Percentiles rank a stretch among this genome's conserved stretches.
Conservation (phyloP, 2,329 filamentous ascomycete genomes). For the Tolypocladium tropicale region DNA sequence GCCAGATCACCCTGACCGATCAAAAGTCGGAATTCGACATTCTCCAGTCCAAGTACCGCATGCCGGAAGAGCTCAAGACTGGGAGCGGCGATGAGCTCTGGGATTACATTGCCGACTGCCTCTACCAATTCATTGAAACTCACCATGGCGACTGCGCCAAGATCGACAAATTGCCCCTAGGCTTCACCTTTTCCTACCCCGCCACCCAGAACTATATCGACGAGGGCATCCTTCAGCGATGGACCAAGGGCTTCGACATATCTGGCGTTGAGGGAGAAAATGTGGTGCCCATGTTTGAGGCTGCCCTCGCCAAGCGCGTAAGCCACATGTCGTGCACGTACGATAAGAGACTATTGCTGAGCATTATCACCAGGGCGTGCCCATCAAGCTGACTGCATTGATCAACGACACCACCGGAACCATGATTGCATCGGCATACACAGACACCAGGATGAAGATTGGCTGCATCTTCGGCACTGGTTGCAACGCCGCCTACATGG, state of each 20-base stretch:
- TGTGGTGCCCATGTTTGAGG: constrained; percentile 80
- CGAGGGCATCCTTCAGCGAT: constrained; percentile 83
- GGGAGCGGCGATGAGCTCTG: constrained; percentile 78
- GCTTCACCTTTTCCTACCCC: constrained; percentile 95
- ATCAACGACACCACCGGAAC: constrained; percentile 98
- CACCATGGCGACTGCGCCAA: constrained; percentile 61
- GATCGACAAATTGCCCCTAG: constrained; percentile 61
- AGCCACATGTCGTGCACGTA: constrained; percentile 2
- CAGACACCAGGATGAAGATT: constrained; percentile 85
- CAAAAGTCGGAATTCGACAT: constrained; percentile 88
- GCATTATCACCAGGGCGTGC: constrained; percentile 54
- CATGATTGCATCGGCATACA: constrained; percentile 91
- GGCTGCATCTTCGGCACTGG: constrained; percentile 98
- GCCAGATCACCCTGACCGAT: constrained; percentile 81
- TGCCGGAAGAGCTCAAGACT: constrained; percentile 87
- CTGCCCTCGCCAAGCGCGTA: constrained; percentile 53
- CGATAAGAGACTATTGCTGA: constrained; percentile 9
- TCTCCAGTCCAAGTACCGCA: constrained; percentile 90
- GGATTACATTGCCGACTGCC: constrained; percentile 89
- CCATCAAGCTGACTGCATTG: constrained; percentile 84
- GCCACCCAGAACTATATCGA: constrained; percentile 90
- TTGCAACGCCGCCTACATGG: constrained; percentile 98
- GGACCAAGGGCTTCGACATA: constrained; percentile 98
- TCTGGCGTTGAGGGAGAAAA: constrained; percentile 83
- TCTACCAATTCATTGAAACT: constrained; percentile 81